Conservation (phyloP, 2,329 filamentous ascomycete genomes). For the Talaromyces pinophilus region DNA sequence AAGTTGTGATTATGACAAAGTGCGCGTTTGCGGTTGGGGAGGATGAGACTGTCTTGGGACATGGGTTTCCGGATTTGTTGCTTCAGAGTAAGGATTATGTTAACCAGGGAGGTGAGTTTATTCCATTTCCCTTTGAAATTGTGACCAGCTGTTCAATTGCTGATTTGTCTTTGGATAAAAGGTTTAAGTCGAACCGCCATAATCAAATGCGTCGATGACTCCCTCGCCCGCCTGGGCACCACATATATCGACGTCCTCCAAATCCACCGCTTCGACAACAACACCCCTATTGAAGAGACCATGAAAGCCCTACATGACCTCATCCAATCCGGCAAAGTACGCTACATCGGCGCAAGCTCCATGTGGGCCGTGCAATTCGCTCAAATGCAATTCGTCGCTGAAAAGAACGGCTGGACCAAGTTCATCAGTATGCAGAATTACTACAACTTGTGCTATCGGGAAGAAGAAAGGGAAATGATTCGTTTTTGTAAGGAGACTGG, state of each 20-base stretch:
- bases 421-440: conserved; percentile 50
- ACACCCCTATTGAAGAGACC: conserved; percentile 1
- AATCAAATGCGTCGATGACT: conserved; percentile 50
- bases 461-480: conserved; percentile 62
- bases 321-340: conserved; percentile 35
- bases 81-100: conserved; percentile 53
- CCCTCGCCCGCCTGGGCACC: conserved; percentile 46
- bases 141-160: neutral
- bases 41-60: conserved; percentile 30
- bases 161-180: neutral
- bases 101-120: conserved; percentile 34
- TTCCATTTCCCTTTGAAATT: neutral
- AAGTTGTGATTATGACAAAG: conserved; percentile 60
- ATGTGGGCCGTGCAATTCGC: conserved; percentile 44
- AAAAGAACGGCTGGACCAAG: conserved; percentile 59
- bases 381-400: conserved; percentile 58
- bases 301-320: conserved; percentile 45
- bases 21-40: conserved; percentile 40
- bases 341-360: conserved; percentile 38
- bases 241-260: conserved; percentile 48
- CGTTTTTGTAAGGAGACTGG: conserved; percentile 52
- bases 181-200: conserved; percentile 53
- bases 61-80: conserved; percentile 42
- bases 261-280: neutral
- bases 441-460: conserved; percentile 60